Base-by-base conservation (phyloP, 1,284 basidiomycete species). In the Schizophyllum amplum region DNA sequence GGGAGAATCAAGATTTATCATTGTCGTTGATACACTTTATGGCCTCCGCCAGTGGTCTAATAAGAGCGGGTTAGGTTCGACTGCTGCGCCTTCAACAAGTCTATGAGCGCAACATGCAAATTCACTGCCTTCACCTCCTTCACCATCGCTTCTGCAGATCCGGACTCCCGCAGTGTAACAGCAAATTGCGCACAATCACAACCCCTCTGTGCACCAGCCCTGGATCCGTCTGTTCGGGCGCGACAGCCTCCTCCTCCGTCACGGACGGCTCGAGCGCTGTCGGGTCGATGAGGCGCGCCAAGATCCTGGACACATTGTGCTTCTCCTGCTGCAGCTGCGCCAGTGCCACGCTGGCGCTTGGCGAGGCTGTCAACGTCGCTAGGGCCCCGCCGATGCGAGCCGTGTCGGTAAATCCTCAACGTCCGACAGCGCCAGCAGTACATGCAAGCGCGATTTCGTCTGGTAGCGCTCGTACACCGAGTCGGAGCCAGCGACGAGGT, bases 311-410 rank as follows among this genome's bases (percentile, higher is more conserved):
- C 4, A 82, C 79, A 20, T 79, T 78, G 60, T 81, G 80, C 33
- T 74, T 76, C 63, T 86, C 86, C 51, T 66, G 69, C 65, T 87
- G 83, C n/a, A 88, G n/a, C 47, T 76, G 71, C n/a, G 86, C 67
- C 13, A 94, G 72, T 1, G 76, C 71, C 5, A 69, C 66, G 65
- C 89, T 91, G 4, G 83, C 84, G n/a, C 71, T 72, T 0, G 76
- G 75, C 1, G 85, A 80, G n/a, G 74, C 72, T 1, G 87, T 87
- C 55, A 97, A 71, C 47, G 85, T 86, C 2, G 94, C 92, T 47
- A 97, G 73, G 1, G 92, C 88, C 93, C 94, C 0, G 90, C 84
- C 0, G 93, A 90, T 7, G 94, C 94, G 5, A 91, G 70, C 42
- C 90, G 81, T 1, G 94, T 97, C 2, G 82, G 80, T 4, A 86